Base-by-base conservation (phyloP, 75 land plant species). In the Chamaecyparis obtusa region DNA sequence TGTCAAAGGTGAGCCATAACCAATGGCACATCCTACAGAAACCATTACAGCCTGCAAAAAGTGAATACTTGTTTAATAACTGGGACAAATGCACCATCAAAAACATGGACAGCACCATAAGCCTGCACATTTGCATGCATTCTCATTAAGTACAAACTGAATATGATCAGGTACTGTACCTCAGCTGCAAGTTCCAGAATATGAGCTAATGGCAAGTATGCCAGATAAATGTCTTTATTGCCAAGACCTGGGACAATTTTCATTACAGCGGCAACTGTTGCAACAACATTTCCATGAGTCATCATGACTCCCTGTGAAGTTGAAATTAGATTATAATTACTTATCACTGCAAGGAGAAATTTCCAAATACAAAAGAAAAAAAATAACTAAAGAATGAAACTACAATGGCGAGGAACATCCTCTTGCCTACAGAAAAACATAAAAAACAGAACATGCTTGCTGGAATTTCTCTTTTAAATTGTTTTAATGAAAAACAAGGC, bases 1-100 rank as follows among this genome's bases (percentile, higher is more conserved):
- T 67, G 99, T 98, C 88, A 96, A 93, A 57, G 99, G 99, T 17
- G 97, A 90, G 78, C 99, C 99, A 90, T 98, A 98, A 30, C 99
- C 99, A 83, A 98, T 98, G 17, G 93, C 87, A 88, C 88, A 41
- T 88, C 99, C 99, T 88, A 90, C 92, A 86, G 93, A 96, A 83
- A 85, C 87, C 75, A 97, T 87, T 81, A 93, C 57, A 87, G 88
- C 82, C 99, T 97, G 89, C 87, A 92, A 37, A 21, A 76, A 36
- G 71, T 49, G 16, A n/a, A 44, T 44, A 44, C 83, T 81, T 44
- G 49, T 16, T 81, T 81, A 80, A 9, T 43, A 41, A 81, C n/a
- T 44, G 15, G 43, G 83, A 44, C n/a, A n/a, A 46, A 44, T 13
- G 4, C 14, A 4, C 46, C 83, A 44, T 46, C 83, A 24, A 10